phyloP scores from a whole-genome alignment of 805 yeast genomes.

The Suhomyces prunicola region DNA sequence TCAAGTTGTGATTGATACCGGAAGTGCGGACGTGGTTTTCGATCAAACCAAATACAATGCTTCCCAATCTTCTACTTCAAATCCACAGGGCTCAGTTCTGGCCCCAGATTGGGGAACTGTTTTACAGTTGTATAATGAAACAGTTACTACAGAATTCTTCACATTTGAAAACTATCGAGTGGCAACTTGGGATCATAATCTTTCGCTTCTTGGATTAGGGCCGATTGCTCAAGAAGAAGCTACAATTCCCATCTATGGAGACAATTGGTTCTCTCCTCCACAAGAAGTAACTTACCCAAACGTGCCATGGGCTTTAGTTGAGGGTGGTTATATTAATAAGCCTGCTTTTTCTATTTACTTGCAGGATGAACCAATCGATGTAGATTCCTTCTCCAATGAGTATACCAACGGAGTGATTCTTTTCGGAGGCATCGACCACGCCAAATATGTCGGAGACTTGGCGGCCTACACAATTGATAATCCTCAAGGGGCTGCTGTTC shows the following conservation, averaged over 20 bases:
- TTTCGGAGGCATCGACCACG: constrained; percentile 71
- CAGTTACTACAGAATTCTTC: background rate
- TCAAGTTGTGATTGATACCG: background rate
- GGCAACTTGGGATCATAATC: background rate
- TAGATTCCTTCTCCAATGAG: no score
- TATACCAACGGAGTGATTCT: constrained; percentile 28
- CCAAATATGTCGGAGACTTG: constrained; percentile 53
- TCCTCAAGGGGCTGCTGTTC: background rate
- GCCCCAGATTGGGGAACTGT: background rate
- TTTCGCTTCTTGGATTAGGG: background rate
- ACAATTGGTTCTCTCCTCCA: no score
- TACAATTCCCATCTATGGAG: no score
- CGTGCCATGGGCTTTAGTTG: background rate
- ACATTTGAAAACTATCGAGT: background rate
- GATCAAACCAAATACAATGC: background rate
- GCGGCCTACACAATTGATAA: constrained; percentile 22
- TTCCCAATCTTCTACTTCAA: background rate
- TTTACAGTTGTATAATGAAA: background rate
- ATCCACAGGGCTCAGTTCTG: background rate
- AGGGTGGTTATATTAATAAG: background rate
- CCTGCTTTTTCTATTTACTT: background rate
- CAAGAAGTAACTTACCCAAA: background rate
- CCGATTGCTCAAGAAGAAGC: background rate
- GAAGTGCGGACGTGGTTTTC: background rate
- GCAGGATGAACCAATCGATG: background rate